These are phyloP conservation scores for Trichoderma oligosporum DNA, from an alignment of 2,329 filamentous ascomycete species.

Conservation along the genomic window DNA sequence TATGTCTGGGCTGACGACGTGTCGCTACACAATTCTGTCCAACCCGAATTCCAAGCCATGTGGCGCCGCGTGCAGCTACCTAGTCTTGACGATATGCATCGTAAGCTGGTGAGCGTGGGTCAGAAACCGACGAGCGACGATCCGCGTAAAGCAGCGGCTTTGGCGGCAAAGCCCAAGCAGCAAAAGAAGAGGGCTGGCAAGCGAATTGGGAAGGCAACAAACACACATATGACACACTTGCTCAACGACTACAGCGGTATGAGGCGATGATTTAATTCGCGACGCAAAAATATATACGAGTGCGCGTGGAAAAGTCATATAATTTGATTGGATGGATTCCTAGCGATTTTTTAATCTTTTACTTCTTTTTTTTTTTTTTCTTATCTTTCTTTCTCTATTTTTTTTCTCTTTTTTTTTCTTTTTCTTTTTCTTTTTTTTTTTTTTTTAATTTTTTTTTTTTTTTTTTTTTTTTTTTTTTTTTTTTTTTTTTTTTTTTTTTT, in stretches of 20 bases:
- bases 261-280: slow-evolving; percentile 38
- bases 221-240: slow-evolving; percentile 79
- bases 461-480: background rate
- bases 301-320: too few relatives aligned
- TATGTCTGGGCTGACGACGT: slow-evolving; percentile 89
- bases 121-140: slow-evolving; percentile 83
- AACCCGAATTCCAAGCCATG: slow-evolving; percentile 76
- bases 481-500: background rate
- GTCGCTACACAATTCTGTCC: slow-evolving; percentile 68
- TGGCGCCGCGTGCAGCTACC: slow-evolving; percentile 82
- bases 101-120: slow-evolving; percentile 70
- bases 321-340: too few relatives aligned
- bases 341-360: too few relatives aligned
- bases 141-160: slow-evolving; percentile 47
- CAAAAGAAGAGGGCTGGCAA: slow-evolving; percentile 66
- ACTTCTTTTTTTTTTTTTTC: too few relatives aligned
- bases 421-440: too few relatives aligned
- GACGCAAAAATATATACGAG: too few relatives aligned
- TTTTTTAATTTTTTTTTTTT: background rate
- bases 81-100: slow-evolving; percentile 68
- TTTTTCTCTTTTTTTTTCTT: too few relatives aligned
- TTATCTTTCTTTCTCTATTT: too few relatives aligned
- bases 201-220: slow-evolving; percentile 75
- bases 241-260: slow-evolving; percentile 66
- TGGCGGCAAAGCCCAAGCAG: slow-evolving; percentile 61